Conservation (phyloP, 2,329 filamentous ascomycete species). For the Pseudomassariella vexata region DNA sequence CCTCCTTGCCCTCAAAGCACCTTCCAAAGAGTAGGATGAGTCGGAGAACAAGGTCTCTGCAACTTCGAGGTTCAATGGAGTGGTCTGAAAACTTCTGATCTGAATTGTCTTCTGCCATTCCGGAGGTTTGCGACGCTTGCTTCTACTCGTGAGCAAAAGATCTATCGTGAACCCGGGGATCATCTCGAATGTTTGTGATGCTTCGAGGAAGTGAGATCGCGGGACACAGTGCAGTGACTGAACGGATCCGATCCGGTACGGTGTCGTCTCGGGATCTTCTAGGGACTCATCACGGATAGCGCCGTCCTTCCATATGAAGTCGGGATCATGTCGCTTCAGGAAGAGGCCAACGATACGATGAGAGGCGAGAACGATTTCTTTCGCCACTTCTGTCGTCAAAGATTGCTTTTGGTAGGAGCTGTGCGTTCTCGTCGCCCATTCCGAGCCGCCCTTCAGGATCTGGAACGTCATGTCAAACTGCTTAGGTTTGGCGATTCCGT, state of each 20-base stretch:
- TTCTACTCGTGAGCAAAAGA: slow-evolving; percentile 38
- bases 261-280: slow-evolving; percentile 30
- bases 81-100: slow-evolving; percentile 39
- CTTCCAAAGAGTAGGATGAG: slow-evolving; percentile 34
- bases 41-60: slow-evolving; percentile 44
- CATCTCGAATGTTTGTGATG: slow-evolving; percentile 38
- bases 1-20: slow-evolving; percentile 33
- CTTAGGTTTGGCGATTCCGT: slow-evolving; percentile 33
- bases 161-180: slow-evolving; percentile 44
- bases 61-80: slow-evolving; percentile 39
- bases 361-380: slow-evolving; percentile 40
- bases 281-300: slow-evolving; percentile 32
- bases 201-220: slow-evolving; percentile 34
- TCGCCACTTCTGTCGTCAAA: slow-evolving; percentile 36
- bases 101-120: slow-evolving; percentile 33
- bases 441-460: slow-evolving; percentile 32
- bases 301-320: slow-evolving; percentile 40
- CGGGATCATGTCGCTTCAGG: slow-evolving; percentile 42
- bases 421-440: slow-evolving; percentile 39
- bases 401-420: slow-evolving; percentile 44
- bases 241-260: slow-evolving; percentile 34
- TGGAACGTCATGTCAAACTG: slow-evolving; percentile 44
- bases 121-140: slow-evolving; percentile 25
- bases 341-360: slow-evolving; percentile 47
- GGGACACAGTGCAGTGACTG: slow-evolving; percentile 42